These are phyloP conservation scores for Lobosporangium transversale DNA, from an alignment of 192 early-diverging fungal genomes.

Conservation along the genomic window DNA sequence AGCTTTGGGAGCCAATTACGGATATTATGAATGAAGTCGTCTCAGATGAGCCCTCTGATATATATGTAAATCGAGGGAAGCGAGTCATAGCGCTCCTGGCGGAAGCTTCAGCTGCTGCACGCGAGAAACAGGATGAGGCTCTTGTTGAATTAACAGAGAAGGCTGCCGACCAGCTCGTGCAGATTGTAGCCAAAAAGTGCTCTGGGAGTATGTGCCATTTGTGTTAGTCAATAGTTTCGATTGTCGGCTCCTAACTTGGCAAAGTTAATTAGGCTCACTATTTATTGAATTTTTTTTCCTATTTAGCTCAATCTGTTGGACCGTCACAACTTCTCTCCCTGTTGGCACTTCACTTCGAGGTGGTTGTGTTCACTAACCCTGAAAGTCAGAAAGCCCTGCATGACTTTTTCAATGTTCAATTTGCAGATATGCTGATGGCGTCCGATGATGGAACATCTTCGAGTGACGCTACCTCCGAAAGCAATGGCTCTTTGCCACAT, in stretches of 20 bases:
- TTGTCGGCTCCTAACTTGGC: too few relatives aligned
- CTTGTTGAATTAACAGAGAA: constrained; percentile 33
- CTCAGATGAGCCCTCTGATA: constrained; percentile 20
- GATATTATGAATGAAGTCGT: constrained; percentile 28
- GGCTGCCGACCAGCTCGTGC: constrained; percentile 43
- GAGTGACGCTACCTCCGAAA: background rate
- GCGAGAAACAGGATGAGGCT: constrained; percentile 19
- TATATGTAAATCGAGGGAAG: constrained; percentile 37
- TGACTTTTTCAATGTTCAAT: constrained; percentile 41
- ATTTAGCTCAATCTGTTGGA: constrained; percentile 41
- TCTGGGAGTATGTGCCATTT: constrained; percentile 30
- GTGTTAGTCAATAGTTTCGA: too few relatives aligned
- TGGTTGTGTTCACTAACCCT: constrained; percentile 45
- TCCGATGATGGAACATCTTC: constrained; percentile 21
- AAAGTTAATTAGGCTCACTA: too few relatives aligned
- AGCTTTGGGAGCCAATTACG: constrained; percentile 31
- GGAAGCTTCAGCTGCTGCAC: constrained; percentile 8
- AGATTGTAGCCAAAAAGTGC: constrained; percentile 45
- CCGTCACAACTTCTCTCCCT: constrained; percentile 49
- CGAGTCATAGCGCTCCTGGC: constrained; percentile 23
- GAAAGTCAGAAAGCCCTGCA: constrained; percentile 42
- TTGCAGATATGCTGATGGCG: constrained; percentile 43
- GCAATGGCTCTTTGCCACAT: constrained; percentile 33
- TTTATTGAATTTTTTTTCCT: background rate
- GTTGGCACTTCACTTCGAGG: constrained; percentile 44